Conservation (phyloP, 2,329 filamentous ascomycete genomes). For the Epichloe coenophiala region DNA sequence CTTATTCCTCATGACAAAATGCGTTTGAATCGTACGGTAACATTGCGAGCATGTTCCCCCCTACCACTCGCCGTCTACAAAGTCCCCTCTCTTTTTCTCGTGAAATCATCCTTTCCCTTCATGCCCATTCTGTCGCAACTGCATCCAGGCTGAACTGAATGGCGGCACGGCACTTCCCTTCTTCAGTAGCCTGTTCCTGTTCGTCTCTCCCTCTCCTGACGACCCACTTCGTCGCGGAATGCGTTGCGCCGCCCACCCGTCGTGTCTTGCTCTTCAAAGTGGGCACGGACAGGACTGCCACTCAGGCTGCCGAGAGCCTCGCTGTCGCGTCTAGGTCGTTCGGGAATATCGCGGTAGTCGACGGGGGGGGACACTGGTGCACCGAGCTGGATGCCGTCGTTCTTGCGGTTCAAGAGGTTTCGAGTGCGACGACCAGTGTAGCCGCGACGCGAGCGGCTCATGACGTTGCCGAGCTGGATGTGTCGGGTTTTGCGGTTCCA, state of each 20-base stretch:
- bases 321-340: conserved; percentile 24
- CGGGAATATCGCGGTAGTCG: conserved; percentile 14
- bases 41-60: not conserved
- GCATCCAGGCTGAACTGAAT: not conserved
- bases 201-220: conserved; percentile 23
- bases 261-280: conserved; percentile 24
- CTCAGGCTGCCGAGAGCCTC: conserved; percentile 36
- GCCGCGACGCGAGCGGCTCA: conserved; percentile 30
- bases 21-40: not conserved
- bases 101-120: not conserved
- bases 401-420: conserved; percentile 21
- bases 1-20: not conserved
- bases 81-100: not conserved
- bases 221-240: conserved; percentile 36
- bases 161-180: not conserved
- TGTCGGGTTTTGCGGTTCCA: conserved; percentile 38
- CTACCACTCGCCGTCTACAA: not conserved
- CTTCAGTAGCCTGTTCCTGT: not conserved
- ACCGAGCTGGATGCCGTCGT: conserved; percentile 33
- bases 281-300: conserved; percentile 30
- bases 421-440: conserved; percentile 28
- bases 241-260: conserved; percentile 23
- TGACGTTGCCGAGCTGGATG: conserved; percentile 38
- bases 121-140: not conserved
- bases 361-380: conserved; percentile 12